These are phyloP conservation scores for Ascochyta viciae-villosae DNA, from an alignment of 2,329 filamentous ascomycete species.

Conservation along the genomic window DNA sequence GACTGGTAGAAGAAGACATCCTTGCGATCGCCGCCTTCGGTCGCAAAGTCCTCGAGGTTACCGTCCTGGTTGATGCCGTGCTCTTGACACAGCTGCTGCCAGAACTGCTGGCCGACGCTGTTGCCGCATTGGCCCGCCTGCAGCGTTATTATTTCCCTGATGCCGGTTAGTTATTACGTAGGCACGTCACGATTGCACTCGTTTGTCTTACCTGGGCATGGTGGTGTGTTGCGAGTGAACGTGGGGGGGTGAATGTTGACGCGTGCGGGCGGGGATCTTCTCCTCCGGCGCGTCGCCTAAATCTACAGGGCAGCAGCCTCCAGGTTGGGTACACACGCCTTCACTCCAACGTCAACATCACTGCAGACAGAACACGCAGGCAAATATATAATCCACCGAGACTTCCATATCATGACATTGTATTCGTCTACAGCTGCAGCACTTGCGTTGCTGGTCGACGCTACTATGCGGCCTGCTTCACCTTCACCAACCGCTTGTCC, in stretches of 20 bases:
- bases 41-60: constrained; percentile 96
- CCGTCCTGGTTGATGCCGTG: constrained; percentile 98
- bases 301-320: constrained; percentile 13
- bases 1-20: constrained; percentile 99
- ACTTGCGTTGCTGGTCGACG: constrained; percentile 18
- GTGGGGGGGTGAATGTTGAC: constrained; percentile 32
- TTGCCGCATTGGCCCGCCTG: constrained; percentile 99
- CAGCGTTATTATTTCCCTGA: constrained; percentile 97
- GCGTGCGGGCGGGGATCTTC: constrained; percentile 30
- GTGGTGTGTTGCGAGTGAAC: constrained; percentile 30
- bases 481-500: constrained; percentile 28
- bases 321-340: constrained; percentile 4
- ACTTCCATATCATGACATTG: background rate
- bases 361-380: background rate
- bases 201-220: constrained; percentile 47
- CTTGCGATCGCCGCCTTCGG: constrained; percentile 95
- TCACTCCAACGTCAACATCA: background rate
- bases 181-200: background rate
- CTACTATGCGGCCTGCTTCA: constrained; percentile 15
- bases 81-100: constrained; percentile 97
- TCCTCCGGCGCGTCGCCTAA: constrained; percentile 38
- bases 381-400: background rate
- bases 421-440: constrained; percentile 19
- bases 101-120: constrained; percentile 98
- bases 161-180: constrained; percentile 10